phyloP scores from a whole-genome alignment of 306 rosid genomes.

The Gillenia trifoliata region DNA sequence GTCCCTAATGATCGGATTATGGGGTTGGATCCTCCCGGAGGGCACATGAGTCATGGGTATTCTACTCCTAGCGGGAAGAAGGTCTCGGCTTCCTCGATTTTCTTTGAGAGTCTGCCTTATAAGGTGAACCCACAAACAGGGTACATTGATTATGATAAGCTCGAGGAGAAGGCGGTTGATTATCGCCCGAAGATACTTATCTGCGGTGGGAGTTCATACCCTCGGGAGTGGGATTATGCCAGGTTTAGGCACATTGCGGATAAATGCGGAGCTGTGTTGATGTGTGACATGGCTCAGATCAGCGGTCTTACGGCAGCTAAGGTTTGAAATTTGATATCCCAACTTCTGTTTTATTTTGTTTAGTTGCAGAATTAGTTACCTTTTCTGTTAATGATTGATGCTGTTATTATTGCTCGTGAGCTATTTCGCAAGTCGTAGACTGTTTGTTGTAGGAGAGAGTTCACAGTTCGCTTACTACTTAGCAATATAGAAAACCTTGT shows the following conservation, averaged over 20 bases:
- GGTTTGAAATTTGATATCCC: constrained; percentile 41
- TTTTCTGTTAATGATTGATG: not conserved
- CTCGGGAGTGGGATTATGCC: constrained; percentile 89
- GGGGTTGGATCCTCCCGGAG: constrained; percentile 98
- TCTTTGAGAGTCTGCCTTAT: constrained; percentile 86
- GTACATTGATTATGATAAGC: constrained; percentile 78
- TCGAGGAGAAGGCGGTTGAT: constrained; percentile 91
- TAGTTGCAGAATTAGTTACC: not conserved
- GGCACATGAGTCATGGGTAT: constrained; percentile 92
- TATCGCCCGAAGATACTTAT: constrained; percentile 96
- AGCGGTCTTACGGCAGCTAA: constrained; percentile 88
- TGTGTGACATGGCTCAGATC: constrained; percentile 97
- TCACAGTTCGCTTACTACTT: not conserved
- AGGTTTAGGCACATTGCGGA: constrained; percentile 89
- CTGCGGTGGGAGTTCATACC: constrained; percentile 93
- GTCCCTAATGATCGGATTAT: constrained; percentile 81
- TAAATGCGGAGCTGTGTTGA: constrained; percentile 77
- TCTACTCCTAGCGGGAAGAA: constrained; percentile 85
- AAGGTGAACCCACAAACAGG: constrained; percentile 83
- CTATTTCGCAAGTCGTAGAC: not conserved
- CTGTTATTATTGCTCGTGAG: not conserved
- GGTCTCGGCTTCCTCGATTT: constrained; percentile 79
- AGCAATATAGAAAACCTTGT: not conserved
- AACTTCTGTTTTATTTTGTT: not conserved
- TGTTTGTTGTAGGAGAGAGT: not conserved